Evolutionary conservation across 2,329 filamentous ascomycete genomes (phyloP).

Genomic region (Phialophora macrospora): DNA sequence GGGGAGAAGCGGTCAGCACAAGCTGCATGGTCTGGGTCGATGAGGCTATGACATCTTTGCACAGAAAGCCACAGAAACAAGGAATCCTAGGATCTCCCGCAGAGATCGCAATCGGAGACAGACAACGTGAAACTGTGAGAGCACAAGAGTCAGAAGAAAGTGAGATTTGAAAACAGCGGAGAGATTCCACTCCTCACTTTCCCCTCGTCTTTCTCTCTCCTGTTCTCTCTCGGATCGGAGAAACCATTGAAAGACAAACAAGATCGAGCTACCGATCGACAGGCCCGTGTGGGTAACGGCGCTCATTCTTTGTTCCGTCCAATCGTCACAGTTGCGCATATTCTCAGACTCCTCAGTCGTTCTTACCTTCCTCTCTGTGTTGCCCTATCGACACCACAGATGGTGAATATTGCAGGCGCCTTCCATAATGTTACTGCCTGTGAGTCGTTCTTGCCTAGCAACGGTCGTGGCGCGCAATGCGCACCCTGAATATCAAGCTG

Average conservation of each 20-base stretch:
- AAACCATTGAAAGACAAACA: conserved; percentile 1
- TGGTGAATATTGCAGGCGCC: neutral
- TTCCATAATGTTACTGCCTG: neutral
- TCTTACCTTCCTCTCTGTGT: neutral
- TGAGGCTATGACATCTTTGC: conserved; percentile 14
- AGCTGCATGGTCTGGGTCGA: neutral
- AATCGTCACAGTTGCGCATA: neutral
- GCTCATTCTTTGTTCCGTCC: conserved; percentile 4
- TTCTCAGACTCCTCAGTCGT: neutral
- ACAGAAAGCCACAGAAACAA: conserved; percentile 4
- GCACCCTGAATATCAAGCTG: neutral
- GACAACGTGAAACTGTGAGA: neutral
- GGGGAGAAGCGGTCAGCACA: conserved; percentile 26
- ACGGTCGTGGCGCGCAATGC: neutral
- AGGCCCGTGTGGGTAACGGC: neutral
- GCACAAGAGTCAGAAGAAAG: neutral
- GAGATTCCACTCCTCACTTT: neutral
- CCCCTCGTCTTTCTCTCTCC: neutral
- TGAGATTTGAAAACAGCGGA: neutral
- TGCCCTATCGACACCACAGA: neutral
- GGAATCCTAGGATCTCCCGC: neutral
- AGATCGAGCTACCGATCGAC: conserved; percentile 3
- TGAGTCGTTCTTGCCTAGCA: neutral
- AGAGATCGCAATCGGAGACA: neutral
- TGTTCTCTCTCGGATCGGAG: conserved; percentile 10